phyloP scores from a whole-genome alignment of 768 basidiomycete genomes.

The Naganishia vaughanmartiniae region DNA sequence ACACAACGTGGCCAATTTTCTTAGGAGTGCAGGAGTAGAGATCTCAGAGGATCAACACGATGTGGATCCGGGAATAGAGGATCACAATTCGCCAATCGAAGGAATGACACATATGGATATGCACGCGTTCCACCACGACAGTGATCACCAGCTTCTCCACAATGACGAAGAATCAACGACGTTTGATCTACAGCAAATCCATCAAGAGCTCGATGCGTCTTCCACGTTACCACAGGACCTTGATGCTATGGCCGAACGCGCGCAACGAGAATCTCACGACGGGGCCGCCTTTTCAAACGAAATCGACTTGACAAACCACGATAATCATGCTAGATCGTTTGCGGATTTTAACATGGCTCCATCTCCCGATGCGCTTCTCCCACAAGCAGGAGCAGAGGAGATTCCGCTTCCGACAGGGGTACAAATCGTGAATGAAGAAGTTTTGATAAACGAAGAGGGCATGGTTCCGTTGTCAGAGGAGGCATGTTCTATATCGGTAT shows the following conservation, averaged over 20 bases:
- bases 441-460: conserved; percentile 11
- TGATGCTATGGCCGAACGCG: not conserved
- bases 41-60: conserved; percentile 8
- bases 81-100: conserved; percentile 5
- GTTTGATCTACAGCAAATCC: conserved; percentile 19
- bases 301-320: not conserved
- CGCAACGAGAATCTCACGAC: not conserved
- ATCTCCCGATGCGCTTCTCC: not conserved
- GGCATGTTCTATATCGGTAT: not conserved
- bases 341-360: conserved; percentile 11
- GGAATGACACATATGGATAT: conserved; percentile 8
- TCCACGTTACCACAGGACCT: not conserved
- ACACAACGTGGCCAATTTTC: conserved; percentile 16
- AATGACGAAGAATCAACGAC: not conserved
- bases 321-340: not conserved
- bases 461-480: conserved; percentile 6
- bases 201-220: conserved; percentile 17
- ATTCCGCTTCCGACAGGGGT: conserved; percentile 16
- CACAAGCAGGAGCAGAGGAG: not conserved
- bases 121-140: not conserved
- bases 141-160: not conserved
- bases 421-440: conserved; percentile 20
- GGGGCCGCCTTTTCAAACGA: not conserved
- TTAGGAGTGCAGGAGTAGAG: conserved; percentile 8
- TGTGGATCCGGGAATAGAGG: not conserved